These are phyloP conservation scores for Pyracantha coccinea DNA, from an alignment of 331 rosid species.

Conservation along the genomic window DNA sequence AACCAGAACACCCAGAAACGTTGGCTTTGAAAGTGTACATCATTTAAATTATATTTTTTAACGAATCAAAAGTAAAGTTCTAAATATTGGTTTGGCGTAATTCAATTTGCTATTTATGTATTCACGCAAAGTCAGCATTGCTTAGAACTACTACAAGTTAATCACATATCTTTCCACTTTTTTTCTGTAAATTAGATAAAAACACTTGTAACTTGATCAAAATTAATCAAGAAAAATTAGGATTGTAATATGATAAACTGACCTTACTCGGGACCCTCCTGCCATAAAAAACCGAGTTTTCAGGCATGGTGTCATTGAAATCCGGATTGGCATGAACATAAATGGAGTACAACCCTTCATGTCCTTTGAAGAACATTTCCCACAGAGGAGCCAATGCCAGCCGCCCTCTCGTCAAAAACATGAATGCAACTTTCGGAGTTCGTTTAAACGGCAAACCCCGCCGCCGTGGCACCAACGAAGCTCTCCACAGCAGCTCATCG, in stretches of 20 bases:
- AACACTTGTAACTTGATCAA: background rate
- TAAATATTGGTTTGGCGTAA: background rate
- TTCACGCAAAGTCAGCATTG: background rate
- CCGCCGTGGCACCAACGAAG: constrained; percentile 36
- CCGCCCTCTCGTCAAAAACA: constrained; percentile 60
- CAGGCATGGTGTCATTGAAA: constrained; percentile 30
- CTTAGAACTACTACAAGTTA: background rate
- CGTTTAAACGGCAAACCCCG: constrained; percentile 15
- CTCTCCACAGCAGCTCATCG: constrained; percentile 59
- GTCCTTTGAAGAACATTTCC: constrained; percentile 64
- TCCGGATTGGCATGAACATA: constrained; percentile 58
- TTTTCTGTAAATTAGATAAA: no score
- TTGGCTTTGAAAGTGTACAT: background rate
- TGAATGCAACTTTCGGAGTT: constrained; percentile 60
- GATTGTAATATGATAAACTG: background rate
- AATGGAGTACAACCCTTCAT: constrained; percentile 46
- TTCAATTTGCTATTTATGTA: background rate
- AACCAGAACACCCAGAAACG: background rate
- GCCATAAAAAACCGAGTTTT: constrained; percentile 41
- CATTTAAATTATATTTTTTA: background rate
- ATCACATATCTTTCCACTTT: background rate
- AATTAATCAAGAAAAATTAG: background rate
- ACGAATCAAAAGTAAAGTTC: background rate
- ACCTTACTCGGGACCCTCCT: constrained; percentile 75
- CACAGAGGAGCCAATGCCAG: constrained; percentile 57